Evolutionary conservation across 495 filamentous ascomycete genomes (phyloP).

Genomic region (Delitschia confertaspora): DNA sequence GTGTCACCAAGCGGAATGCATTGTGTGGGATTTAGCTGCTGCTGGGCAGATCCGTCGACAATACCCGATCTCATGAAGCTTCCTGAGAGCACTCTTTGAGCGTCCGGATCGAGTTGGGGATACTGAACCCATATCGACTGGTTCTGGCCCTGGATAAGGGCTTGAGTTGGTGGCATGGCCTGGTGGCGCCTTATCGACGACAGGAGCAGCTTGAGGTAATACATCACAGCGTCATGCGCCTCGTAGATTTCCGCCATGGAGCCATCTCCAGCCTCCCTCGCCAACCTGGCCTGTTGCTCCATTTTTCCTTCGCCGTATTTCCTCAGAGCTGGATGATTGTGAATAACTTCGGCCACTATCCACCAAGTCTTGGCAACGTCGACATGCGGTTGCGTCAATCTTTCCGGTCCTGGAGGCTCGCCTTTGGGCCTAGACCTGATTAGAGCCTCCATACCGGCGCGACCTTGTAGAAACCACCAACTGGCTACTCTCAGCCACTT

Average conservation of each 20-base stretch:
- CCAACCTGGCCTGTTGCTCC: conserved; percentile 39
- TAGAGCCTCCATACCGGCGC: conserved; percentile 59
- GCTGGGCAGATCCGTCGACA: conserved; percentile 35
- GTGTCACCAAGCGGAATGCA: conserved; percentile 68
- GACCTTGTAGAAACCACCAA: conserved; percentile 85
- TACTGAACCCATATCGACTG: conserved; percentile 68
- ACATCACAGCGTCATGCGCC: conserved; percentile 47
- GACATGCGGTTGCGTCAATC: conserved; percentile 42
- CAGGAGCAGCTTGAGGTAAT: conserved; percentile 60
- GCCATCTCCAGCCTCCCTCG: conserved; percentile 42
- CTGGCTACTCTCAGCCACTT: conserved; percentile 61
- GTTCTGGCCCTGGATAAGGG: conserved; percentile 58
- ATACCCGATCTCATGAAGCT: conserved; percentile 44
- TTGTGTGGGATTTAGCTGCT: conserved; percentile 46
- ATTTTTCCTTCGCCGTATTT: conserved; percentile 42
- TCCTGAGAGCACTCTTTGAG: conserved; percentile 56
- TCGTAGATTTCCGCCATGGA: conserved; percentile 42
- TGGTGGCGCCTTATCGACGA: conserved; percentile 76
- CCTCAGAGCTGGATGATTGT: conserved; percentile 28
- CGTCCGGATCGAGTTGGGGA: conserved; percentile 59
- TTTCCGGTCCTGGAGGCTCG: conserved; percentile 14
- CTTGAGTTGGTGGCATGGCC: conserved; percentile 52
- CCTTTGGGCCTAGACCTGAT: conserved; percentile 52
- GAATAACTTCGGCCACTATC: conserved; percentile 59
- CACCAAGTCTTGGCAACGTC: conserved; percentile 78